phyloP scores from a whole-genome alignment of 805 yeast genomes.

The Limtongia smithiae region DNA sequence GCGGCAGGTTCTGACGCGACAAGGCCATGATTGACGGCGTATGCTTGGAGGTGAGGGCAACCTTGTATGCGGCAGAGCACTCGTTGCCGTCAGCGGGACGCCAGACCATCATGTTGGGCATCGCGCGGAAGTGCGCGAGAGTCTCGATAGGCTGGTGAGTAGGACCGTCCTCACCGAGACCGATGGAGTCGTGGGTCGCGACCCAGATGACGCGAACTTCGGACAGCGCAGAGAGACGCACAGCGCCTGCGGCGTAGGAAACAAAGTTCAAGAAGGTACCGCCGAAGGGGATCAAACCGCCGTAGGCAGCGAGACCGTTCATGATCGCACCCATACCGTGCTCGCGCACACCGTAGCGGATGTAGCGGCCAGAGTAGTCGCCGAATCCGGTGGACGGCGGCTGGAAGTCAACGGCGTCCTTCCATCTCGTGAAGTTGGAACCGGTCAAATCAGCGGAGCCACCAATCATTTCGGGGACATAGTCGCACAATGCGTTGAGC shows the following conservation, averaged over 20 bases:
- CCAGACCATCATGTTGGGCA: constrained; percentile 49
- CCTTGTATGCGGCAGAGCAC: constrained; percentile 53
- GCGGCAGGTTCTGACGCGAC: constrained; percentile 79
- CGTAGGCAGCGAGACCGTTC: constrained; percentile 93
- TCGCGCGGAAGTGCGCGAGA: constrained; percentile 49
- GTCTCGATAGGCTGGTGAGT: constrained; percentile 57
- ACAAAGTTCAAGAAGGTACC: constrained; percentile 97
- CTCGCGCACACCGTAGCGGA: constrained; percentile 98
- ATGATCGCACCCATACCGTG: constrained; percentile 98
- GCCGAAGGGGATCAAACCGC: constrained; percentile 84
- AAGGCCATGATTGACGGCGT: constrained; percentile 73
- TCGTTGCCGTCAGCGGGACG: constrained; percentile 55
- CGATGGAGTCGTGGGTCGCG: constrained; percentile 57
- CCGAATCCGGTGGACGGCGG: constrained; percentile 77
- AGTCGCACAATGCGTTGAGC: constrained; percentile 57
- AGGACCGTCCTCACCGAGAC: constrained; percentile 58
- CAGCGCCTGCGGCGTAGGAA: constrained; percentile 54
- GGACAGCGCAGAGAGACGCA: constrained; percentile 49
- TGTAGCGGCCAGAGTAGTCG: constrained; percentile 84
- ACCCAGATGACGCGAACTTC: constrained; percentile 48
- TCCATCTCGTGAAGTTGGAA: constrained; percentile 89
- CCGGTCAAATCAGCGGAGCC: constrained; percentile 99
- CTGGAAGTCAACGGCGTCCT: constrained; percentile 86
- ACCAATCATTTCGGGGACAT: constrained; percentile 85
- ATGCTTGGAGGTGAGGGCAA: constrained; percentile 52